Conservation (phyloP, 495 filamentous ascomycete genomes). For the Corynascus novoguineensis region DNA sequence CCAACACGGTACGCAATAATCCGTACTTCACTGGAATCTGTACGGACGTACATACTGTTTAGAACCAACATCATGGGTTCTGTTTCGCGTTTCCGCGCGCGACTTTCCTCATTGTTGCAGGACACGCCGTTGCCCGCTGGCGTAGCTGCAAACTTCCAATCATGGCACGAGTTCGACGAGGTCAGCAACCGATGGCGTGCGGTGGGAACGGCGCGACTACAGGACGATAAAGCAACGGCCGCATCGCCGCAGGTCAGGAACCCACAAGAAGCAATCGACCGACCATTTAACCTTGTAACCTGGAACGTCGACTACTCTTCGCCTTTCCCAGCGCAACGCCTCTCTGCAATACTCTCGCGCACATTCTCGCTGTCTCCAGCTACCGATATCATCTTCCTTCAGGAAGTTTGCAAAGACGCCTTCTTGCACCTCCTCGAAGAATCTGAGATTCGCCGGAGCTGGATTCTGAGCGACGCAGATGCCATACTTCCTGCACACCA, state of each 20-base stretch:
- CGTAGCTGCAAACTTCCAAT: not conserved
- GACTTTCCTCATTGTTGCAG: not conserved
- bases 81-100: not conserved
- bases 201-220: not conserved
- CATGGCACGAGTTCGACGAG: slow-evolving; percentile 1
- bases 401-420: not conserved
- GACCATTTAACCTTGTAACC: not conserved
- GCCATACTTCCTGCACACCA: not conserved
- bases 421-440: not conserved
- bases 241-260: not conserved
- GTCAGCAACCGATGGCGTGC: not conserved
- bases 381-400: not conserved
- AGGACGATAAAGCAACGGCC: no score
- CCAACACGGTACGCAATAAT: no score
- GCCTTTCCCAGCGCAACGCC: not conserved
- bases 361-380: not conserved
- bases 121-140: slow-evolving; percentile 1
- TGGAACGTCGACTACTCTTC: slow-evolving; percentile 5
- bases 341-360: not conserved
- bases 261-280: not conserved
- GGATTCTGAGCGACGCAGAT: slow-evolving; percentile 1
- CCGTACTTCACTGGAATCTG: no score
- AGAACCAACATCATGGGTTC: not conserved
- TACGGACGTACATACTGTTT: no score
- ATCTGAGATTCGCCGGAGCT: not conserved